These are phyloP conservation scores for Prunus dulcis DNA, from an alignment of 306 rosid genomes.

Conservation along the genomic window DNA sequence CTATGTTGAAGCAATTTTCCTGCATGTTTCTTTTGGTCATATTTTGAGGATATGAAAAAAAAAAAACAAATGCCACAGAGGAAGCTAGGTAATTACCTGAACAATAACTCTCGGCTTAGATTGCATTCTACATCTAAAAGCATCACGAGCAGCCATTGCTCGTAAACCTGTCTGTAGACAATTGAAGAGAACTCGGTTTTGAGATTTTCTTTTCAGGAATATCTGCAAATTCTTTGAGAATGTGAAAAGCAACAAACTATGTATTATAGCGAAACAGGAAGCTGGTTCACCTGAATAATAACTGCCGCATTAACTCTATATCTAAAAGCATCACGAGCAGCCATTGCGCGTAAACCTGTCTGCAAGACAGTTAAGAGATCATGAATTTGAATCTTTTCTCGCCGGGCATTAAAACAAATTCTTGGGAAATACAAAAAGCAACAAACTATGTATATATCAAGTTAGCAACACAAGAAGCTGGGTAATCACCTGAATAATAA, in stretches of 20 bases:
- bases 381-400: conserved; percentile 9
- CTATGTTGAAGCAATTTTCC: neutral
- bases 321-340: conserved; percentile 46
- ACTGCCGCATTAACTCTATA: conserved; percentile 41
- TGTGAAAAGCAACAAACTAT: conserved; percentile 14
- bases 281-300: conserved; percentile 56
- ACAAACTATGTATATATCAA: conserved; percentile 3
- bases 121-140: conserved; percentile 41
- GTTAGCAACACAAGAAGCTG: conserved; percentile 18
- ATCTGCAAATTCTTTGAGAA: conserved; percentile 10
- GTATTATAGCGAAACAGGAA: conserved; percentile 13
- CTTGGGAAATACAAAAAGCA: conserved; percentile 22
- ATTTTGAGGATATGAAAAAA: conserved; percentile 17
- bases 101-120: conserved; percentile 36
- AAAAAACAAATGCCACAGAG: neutral
- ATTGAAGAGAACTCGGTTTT: conserved; percentile 32
- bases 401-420: conserved; percentile 25
- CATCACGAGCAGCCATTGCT: conserved; percentile 46
- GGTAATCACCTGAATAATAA: conserved; percentile 59
- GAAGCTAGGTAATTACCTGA: conserved; percentile 54
- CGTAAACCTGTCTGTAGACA: conserved; percentile 65
- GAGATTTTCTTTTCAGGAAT: conserved; percentile 44
- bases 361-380: conserved; percentile 46
- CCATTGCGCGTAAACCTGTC: conserved; percentile 61
- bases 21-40: conserved; percentile 33